A percentile compares a stretch with the other conserved stretches of the same genome.
Evolutionary conservation across 1,284 basidiomycete genomes (phyloP).

Genomic region (Laetiporus sulphureus): DNA sequence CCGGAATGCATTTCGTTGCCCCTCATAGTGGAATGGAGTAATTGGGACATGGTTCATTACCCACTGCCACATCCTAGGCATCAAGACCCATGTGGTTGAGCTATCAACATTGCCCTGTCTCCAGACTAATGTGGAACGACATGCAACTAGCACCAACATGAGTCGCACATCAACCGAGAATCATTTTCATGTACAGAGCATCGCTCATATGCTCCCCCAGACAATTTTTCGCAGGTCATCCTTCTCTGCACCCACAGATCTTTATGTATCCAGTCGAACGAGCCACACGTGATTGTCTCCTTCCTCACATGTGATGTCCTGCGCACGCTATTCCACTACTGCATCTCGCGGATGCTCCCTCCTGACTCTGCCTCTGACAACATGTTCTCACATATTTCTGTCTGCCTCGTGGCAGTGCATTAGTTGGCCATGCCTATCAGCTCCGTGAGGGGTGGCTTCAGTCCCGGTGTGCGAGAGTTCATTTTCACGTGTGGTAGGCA

Average conservation of each 20-base stretch:
- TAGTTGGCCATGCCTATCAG: slow-evolving; percentile 16
- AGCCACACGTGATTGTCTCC: slow-evolving; percentile 19
- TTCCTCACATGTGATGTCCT: slow-evolving; percentile 47
- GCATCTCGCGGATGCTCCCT: slow-evolving; percentile 21
- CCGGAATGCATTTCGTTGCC: slow-evolving; percentile 9
- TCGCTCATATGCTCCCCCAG: slow-evolving; percentile 23
- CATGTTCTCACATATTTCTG: slow-evolving; percentile 21
- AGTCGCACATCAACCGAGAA: too few species aligned
- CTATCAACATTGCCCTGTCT: slow-evolving; percentile 29
- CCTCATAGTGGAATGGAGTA: slow-evolving; percentile 43
- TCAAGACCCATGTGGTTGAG: slow-evolving; percentile 45
- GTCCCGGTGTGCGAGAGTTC: slow-evolving; percentile 29
- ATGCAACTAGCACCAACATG: too few species aligned
- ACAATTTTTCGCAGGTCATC: slow-evolving; percentile 37
- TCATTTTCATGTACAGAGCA: background rate
- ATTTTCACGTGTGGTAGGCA: slow-evolving; percentile 40
- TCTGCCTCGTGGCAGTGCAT: slow-evolving; percentile 27
- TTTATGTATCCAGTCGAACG: background rate
- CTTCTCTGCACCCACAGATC: slow-evolving; percentile 24
- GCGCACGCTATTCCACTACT: slow-evolving; percentile 45
- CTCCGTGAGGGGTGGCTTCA: slow-evolving; percentile 14
- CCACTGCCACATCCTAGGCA: slow-evolving; percentile 37
- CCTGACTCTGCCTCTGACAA: background rate
- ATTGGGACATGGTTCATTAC: slow-evolving; percentile 40
- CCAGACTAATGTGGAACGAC: background rate